These are phyloP conservation scores for Cytospora leucostoma DNA, from an alignment of 2,329 filamentous ascomycete species.

Conservation along the genomic window DNA sequence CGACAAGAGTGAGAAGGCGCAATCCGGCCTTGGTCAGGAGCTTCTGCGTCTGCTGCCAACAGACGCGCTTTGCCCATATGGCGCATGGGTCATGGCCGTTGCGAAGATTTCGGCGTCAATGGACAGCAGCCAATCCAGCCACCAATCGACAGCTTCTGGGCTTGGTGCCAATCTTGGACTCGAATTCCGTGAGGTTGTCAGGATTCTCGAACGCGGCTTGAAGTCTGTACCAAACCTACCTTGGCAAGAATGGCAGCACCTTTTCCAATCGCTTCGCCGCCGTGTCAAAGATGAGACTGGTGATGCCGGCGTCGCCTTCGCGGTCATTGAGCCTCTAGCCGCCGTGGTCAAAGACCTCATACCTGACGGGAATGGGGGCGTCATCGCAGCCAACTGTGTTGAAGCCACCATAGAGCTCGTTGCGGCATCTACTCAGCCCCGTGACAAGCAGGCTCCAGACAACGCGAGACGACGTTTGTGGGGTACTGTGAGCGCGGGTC, in stretches of 20 bases:
- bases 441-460: constrained; percentile 64
- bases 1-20: constrained; percentile 47
- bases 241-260: constrained; percentile 48
- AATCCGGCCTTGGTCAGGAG: constrained; percentile 51
- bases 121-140: constrained; percentile 42
- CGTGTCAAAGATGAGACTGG: constrained; percentile 65
- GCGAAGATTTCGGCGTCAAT: constrained; percentile 48
- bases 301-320: constrained; percentile 65
- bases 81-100: constrained; percentile 54
- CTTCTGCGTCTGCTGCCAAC: constrained; percentile 52
- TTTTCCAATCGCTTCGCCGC: constrained; percentile 59
- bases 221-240: constrained; percentile 50
- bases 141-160: constrained; percentile 42
- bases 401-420: constrained; percentile 47
- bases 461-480: constrained; percentile 66
- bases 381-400: constrained; percentile 35
- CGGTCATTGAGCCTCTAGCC: constrained; percentile 71
- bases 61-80: constrained; percentile 48
- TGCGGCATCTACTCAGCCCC: constrained; percentile 53
- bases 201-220: constrained; percentile 66
- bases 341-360: constrained; percentile 50
- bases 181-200: constrained; percentile 70
- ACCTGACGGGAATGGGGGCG: constrained; percentile 25
- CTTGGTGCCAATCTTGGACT: constrained; percentile 57
- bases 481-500: constrained; percentile 51